Base-by-base conservation (phyloP, 140 eudicot species). In the Senecio squalidus region DNA sequence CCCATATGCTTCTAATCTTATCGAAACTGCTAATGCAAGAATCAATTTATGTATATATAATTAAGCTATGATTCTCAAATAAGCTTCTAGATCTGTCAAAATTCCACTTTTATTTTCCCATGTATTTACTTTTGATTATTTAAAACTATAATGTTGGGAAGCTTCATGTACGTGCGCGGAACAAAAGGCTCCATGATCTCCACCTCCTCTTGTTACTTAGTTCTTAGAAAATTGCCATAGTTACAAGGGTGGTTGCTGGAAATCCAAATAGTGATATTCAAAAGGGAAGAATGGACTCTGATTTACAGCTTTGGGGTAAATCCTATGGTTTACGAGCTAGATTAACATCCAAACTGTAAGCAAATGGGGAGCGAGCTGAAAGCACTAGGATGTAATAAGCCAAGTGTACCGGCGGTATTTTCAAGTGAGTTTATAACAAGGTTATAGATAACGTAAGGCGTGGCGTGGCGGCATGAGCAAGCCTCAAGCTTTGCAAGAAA, bases 251-350 rank as follows among this genome's bases (percentile, higher is more conserved):
- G 55, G 74, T 58, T 29, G 71, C 60, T 45, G 77, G 69, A 44
- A 68, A 74, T 24, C 69, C 70, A 4, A n/a, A 64, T 73, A 55
- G 77, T 72, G 61, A 56, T 72, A 64, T 63, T 77, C 43, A n/a
- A n/a, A n/a, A n/a, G n/a, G n/a, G n/a, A n/a, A n/a, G n/a, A n/a
- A n/a, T n/a, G n/a, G 62, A 44, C 56, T 34, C 60, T 43, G 24
- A 58, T 74, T 50, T 26, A 69, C 55, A 60, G 84, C 60, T 78
- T 68, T 25, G 80, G 68, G 43, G 70, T 70, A 38, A 58, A 73
- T 34, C 61, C 74, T 22, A 47, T 25, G n/a, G 74, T 73, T 47
- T 73, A 78, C 52, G 80, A 78, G 76, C 62, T 73, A 20, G 84
- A 78, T 40, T 76, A 73, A 9, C 40, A 54, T 51, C 61, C 76